Evolutionary conservation across 495 filamentous ascomycete species (phyloP).

Genomic region (Tuber indicum): DNA sequence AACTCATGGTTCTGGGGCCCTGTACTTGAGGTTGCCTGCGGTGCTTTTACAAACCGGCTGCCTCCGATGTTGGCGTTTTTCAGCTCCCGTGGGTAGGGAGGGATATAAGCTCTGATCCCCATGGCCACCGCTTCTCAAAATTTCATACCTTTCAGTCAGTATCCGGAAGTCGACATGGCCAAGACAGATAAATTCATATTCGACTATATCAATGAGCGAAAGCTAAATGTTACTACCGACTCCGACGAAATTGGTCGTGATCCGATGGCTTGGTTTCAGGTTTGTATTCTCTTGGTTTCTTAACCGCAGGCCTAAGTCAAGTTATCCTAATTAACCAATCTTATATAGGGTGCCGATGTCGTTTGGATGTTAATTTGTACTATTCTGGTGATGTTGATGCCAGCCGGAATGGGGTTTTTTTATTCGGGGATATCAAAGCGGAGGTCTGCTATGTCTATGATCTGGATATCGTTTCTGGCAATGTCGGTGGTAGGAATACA

Average conservation of each 20-base stretch:
- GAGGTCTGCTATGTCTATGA: not conserved
- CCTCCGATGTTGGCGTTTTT: not conserved
- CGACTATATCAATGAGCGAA: not conserved
- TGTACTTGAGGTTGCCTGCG: not conserved
- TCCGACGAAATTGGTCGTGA: not conserved
- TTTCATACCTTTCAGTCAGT: not conserved
- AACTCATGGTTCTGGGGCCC: not conserved
- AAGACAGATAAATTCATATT: not conserved
- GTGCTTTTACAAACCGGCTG: not conserved
- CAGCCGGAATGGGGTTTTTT: not conserved
- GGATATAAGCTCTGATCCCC: not conserved
- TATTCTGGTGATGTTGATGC: not conserved
- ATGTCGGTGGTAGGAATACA: not conserved
- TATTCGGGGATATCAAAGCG: not conserved
- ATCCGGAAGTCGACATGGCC: not conserved
- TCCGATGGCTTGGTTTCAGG: not conserved
- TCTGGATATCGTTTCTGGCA: not conserved
- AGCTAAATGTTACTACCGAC: not conserved
- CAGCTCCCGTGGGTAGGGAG: not conserved
- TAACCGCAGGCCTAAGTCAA: not conserved
- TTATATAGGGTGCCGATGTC: not conserved
- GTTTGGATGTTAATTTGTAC: constrained; percentile 1
- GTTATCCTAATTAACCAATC: not conserved
- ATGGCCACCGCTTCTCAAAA: not conserved
- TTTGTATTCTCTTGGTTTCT: not conserved